Conservation (phyloP, 1,284 basidiomycete species). For the Sanghuangporus weigelae region DNA sequence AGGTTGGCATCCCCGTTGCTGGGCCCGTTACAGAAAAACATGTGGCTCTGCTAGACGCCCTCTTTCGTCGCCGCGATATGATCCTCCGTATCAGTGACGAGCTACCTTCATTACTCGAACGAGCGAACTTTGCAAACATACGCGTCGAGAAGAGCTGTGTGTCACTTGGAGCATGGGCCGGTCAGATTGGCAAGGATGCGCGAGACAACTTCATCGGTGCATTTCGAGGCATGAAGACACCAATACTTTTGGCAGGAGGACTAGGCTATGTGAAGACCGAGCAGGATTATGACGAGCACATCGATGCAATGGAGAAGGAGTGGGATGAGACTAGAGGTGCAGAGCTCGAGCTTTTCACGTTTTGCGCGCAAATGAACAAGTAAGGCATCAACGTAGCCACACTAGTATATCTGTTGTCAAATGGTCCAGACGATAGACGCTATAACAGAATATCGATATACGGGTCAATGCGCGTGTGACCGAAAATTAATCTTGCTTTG, state of each 20-base stretch:
- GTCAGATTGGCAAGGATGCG: slow-evolving; percentile 16
- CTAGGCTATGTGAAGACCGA: slow-evolving; percentile 1
- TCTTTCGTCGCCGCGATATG: slow-evolving; percentile 21
- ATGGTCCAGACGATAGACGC: too few relatives aligned
- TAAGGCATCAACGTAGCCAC: too few relatives aligned
- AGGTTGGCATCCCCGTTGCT: slow-evolving; percentile 17
- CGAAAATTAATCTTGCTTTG: too few relatives aligned
- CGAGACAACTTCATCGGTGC: slow-evolving; percentile 21
- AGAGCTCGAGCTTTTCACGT: background rate
- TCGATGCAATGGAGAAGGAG: slow-evolving; percentile 5
- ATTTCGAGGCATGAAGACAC: slow-evolving; percentile 10
- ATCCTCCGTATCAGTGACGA: slow-evolving; percentile 18
- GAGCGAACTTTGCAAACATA: slow-evolving; percentile 23
- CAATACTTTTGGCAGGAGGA: slow-evolving; percentile 1
- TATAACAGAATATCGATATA: too few relatives aligned
- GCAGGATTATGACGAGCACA: background rate
- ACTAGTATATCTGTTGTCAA: too few relatives aligned
- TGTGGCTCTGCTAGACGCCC: slow-evolving; percentile 11
- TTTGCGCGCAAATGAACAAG: background rate
- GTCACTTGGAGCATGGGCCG: slow-evolving; percentile 22
- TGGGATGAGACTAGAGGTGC: slow-evolving; percentile 6
- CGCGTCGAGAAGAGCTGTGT: slow-evolving; percentile 14
- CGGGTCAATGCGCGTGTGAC: too few relatives aligned
- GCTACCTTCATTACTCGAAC: slow-evolving; percentile 21
- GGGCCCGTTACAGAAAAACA: slow-evolving; percentile 18